A percentile compares a stretch with the other conserved stretches of the same genome.
Conservation (phyloP, 1,284 basidiomycete species). For the Cutaneotrichosporon sp. region DNA sequence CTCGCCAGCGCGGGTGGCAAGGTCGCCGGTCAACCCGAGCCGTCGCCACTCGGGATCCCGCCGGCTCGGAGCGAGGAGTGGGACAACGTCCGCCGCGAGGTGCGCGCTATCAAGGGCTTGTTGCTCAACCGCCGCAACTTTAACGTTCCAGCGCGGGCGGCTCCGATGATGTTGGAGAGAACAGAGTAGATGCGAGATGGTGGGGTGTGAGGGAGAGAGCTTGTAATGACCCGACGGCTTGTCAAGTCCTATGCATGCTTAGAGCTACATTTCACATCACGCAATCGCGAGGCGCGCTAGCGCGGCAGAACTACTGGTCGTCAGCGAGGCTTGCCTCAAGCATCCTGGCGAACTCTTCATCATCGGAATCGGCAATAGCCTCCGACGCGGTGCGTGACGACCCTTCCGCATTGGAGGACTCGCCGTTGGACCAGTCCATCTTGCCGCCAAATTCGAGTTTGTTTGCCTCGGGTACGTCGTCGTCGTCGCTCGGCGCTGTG, state of each 20-base stretch:
- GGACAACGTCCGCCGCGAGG: constrained; percentile 50
- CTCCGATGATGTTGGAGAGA: neutral
- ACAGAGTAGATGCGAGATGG: neutral
- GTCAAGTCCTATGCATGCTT: constrained; percentile 3
- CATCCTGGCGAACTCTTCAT: constrained; percentile 47
- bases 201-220: neutral
- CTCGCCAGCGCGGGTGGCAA: constrained; percentile 33
- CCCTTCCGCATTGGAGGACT: constrained; percentile 6
- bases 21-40: neutral
- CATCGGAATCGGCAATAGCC: constrained; percentile 25
- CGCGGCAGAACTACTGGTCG: constrained; percentile 12
- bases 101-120: constrained; percentile 52
- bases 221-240: neutral
- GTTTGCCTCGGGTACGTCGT: constrained; percentile 36
- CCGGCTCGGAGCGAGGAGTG: constrained; percentile 40
- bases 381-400: constrained; percentile 15
- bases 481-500: constrained; percentile 19
- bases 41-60: constrained; percentile 19
- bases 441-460: constrained; percentile 22
- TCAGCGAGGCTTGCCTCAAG: constrained; percentile 15
- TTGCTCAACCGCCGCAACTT: constrained; percentile 49
- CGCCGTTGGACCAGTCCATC: neutral
- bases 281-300: constrained; percentile 5
- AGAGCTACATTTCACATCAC: neutral
- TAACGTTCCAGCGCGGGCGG: constrained; percentile 11